Base-by-base conservation (phyloP, 2,329 filamentous ascomycete genomes). In the Ustilaginoidea virens region DNA sequence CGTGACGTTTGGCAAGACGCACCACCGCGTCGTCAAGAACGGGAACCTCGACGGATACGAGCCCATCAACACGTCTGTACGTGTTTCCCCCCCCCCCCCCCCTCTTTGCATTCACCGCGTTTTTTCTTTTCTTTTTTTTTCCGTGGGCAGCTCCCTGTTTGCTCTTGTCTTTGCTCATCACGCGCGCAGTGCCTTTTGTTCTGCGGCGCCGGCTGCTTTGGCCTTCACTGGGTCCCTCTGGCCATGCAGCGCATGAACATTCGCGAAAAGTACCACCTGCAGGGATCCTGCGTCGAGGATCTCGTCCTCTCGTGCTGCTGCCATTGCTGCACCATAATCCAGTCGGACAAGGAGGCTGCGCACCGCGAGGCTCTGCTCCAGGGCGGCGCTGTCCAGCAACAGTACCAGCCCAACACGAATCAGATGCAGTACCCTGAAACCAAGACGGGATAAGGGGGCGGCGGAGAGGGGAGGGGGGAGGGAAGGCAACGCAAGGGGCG, bases 1-100 rank as follows among this genome's bases (percentile, higher is more conserved):
- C 35, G 46, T 63, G 18, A 61, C 58, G 19, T 64, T 62, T 27
- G 59, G 59, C 44, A 60, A 58, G 52, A 61, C 58, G 3, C 45
- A 61, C 31, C 60, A 64, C 36, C 55, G 60, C 13, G 40, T 62
- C 8, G 48, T 45, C 33, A 56, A 56, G 45, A 48, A 53, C 16
- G 48, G 41, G 20, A 49, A 45, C 31, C 51, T 63, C 6, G 36
- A 52, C 12, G 59, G 56, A 10, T 64, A 59, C 19, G 54, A 62
- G 47, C 49, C 55, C 18, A 45, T 61, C 40, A 63, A 64, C 46
- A 59, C 55, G 9, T 53, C 54, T 19, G 60, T 63, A 48, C 16
- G 58, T 47, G 5, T 8, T 17, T 15, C 11, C 17, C 30, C 17
- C 13, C 13, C 13, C 9, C 17, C 5, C 20, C 12, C 2, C 5